Percentiles rank a stretch among this genome's conserved stretches.
These are phyloP conservation scores for Jatropha multifida DNA, from an alignment of 441 rosid species.

Conservation along the genomic window DNA sequence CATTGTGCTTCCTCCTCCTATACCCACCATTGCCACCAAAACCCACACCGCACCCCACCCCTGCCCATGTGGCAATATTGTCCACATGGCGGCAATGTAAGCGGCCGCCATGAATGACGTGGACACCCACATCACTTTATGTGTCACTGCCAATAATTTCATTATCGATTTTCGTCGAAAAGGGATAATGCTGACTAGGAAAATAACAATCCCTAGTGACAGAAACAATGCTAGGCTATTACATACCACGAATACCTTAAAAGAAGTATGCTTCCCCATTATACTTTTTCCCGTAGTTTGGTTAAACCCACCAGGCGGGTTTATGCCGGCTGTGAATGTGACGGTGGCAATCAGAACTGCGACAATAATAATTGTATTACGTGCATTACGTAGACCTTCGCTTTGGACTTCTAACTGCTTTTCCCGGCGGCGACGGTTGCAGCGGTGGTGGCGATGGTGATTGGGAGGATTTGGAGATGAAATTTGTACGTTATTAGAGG, in stretches of 20 bases:
- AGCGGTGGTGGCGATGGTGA: slow-evolving; percentile 17
- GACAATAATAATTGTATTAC: slow-evolving; percentile 48
- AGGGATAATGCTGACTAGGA: slow-evolving; percentile 56
- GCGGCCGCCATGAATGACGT: slow-evolving; percentile 50
- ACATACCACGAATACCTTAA: slow-evolving; percentile 53
- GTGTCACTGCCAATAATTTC: slow-evolving; percentile 42
- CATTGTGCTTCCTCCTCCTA: slow-evolving; percentile 44
- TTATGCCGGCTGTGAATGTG: slow-evolving; percentile 56
- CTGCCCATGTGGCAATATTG: slow-evolving; percentile 35
- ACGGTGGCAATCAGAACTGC: slow-evolving; percentile 58
- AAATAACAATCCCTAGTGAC: slow-evolving; percentile 46
- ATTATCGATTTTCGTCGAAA: slow-evolving; percentile 46
- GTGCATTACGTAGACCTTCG: slow-evolving; percentile 56
- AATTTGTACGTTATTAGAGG: background rate
- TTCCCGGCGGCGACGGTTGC: slow-evolving; percentile 26
- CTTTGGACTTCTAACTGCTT: slow-evolving; percentile 42
- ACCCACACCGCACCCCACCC: slow-evolving; percentile 37
- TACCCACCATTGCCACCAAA: slow-evolving; percentile 25
- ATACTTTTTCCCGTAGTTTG: slow-evolving; percentile 32
- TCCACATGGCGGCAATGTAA: slow-evolving; percentile 49
- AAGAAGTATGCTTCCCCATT: slow-evolving; percentile 29
- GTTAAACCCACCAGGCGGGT: slow-evolving; percentile 58
- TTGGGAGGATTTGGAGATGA: slow-evolving; percentile 17
- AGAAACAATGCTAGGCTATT: slow-evolving; percentile 49
- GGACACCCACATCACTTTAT: slow-evolving; percentile 60